Percentiles rank a stretch among this genome's conserved stretches.
Evolutionary conservation across 2,329 filamentous ascomycete genomes (phyloP).

Genomic region (Trichoderma sp.): DNA sequence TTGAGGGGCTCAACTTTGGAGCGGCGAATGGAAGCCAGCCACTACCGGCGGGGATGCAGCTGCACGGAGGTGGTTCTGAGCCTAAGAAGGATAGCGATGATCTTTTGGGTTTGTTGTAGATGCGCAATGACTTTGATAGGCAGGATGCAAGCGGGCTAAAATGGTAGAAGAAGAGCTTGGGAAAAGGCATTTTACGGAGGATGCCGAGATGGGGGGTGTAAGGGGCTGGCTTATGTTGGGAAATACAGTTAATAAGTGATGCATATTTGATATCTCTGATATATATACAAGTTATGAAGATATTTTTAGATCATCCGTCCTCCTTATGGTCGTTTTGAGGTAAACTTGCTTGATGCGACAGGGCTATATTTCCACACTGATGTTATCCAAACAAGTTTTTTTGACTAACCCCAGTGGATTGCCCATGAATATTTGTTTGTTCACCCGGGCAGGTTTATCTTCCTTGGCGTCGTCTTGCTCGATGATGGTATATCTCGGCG

Average conservation of each 20-base stretch:
- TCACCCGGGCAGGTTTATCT: background rate
- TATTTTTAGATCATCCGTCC: background rate
- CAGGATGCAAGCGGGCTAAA: background rate
- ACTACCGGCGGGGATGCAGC: constrained; percentile 61
- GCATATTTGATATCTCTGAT: constrained; percentile 10
- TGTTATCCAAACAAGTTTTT: background rate
- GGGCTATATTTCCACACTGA: background rate
- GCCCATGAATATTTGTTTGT: background rate
- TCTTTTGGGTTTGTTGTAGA: constrained; percentile 47
- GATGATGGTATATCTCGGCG: background rate
- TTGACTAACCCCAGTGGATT: background rate
- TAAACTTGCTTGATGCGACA: background rate
- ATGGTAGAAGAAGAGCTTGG: background rate
- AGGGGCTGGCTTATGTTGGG: background rate
- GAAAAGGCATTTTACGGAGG: background rate
- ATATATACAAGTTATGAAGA: constrained; percentile 15
- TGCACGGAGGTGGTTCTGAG: constrained; percentile 39
- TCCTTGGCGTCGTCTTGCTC: background rate
- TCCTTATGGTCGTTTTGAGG: background rate
- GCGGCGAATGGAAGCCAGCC: constrained; percentile 48
- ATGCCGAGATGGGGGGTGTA: background rate
- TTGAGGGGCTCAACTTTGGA: constrained; percentile 75
- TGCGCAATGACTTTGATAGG: background rate
- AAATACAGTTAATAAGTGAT: constrained; percentile 16
- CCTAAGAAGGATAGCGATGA: constrained; percentile 62